Evolutionary conservation across 768 basidiomycete genomes (phyloP).

Genomic region (Boletellus ananiceps): DNA sequence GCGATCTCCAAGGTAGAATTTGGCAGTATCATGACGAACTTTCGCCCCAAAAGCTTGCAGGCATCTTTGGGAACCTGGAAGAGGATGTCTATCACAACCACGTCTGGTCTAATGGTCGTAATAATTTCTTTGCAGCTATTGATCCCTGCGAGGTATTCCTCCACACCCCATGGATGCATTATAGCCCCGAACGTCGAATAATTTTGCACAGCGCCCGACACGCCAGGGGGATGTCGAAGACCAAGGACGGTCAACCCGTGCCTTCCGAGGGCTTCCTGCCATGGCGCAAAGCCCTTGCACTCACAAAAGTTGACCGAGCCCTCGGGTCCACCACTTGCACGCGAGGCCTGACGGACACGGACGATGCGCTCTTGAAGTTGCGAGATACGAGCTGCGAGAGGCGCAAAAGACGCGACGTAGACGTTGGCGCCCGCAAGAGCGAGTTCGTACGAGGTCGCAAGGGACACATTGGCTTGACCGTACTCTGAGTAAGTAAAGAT

Average conservation of each 20-base stretch:
- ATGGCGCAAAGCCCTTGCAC: neutral
- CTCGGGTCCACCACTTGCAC: neutral
- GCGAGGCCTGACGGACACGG: neutral
- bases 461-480: neutral
- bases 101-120: neutral
- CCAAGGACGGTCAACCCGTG: neutral
- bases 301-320: conserved; percentile 9
- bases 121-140: conserved; percentile 1
- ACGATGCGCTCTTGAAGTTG: conserved; percentile 6
- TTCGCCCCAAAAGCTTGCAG: conserved; percentile 2
- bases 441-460: conserved; percentile 14
- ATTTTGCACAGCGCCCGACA: conserved; percentile 2
- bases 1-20: neutral
- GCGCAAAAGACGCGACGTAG: conserved; percentile 8
- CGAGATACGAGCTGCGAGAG: conserved; percentile 6
- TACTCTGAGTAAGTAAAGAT: conserved; percentile 4
- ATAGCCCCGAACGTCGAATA: neutral
- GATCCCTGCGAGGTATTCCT: conserved; percentile 8
- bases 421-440: conserved; percentile 8
- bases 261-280: neutral
- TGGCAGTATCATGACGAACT: conserved; percentile 1
- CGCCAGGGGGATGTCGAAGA: neutral
- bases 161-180: neutral
- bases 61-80: conserved; percentile 6
- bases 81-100: neutral